These are phyloP conservation scores for Coniochaeta sp. DNA, from an alignment of 2,329 filamentous ascomycete species.

Conservation along the genomic window DNA sequence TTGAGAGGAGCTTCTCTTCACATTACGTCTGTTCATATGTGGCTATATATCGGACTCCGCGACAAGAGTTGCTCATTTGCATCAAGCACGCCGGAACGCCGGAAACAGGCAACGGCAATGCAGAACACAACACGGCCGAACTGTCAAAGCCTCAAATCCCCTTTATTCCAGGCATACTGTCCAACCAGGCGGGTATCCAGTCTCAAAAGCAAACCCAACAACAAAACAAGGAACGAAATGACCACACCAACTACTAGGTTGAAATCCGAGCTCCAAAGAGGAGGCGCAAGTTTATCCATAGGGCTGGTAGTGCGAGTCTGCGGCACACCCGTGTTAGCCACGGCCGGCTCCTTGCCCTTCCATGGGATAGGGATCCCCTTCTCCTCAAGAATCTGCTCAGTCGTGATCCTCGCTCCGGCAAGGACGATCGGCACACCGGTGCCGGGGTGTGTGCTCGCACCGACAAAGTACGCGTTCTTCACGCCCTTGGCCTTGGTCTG, in stretches of 20 bases:
- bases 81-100: background rate
- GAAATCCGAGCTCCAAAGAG: conserved; percentile 3
- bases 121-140: background rate
- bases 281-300: conserved; percentile 1
- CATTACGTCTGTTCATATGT: background rate
- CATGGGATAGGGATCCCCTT: conserved; percentile 5
- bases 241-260: background rate
- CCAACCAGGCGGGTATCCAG: background rate
- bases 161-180: background rate
- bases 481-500: conserved; percentile 45
- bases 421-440: conserved; percentile 69
- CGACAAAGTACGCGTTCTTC: conserved; percentile 58
- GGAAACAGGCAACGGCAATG: background rate
- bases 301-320: background rate
- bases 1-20: background rate
- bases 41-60: background rate
- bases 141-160: background rate
- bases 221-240: background rate
- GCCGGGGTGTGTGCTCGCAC: conserved; percentile 67
- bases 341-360: background rate
- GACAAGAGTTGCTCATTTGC: background rate
- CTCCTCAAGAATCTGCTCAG: conserved; percentile 24
- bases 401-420: conserved; percentile 56
- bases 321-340: background rate
- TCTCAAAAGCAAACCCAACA: background rate